Base-by-base conservation (phyloP, 768 basidiomycete species). In the Tylopilus cervinicoccineus region DNA sequence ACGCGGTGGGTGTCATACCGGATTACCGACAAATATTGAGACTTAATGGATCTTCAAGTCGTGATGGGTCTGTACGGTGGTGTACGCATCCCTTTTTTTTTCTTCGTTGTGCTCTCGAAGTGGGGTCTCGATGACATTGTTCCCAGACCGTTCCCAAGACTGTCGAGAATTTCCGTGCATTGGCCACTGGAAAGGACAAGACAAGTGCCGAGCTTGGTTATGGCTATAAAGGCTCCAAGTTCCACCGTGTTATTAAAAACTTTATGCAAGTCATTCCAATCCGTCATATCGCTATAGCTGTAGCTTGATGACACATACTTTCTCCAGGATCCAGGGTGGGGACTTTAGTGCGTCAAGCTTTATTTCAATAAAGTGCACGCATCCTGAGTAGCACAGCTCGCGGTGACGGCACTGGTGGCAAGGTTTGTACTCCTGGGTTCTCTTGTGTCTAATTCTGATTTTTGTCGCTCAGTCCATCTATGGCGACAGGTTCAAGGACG, bases 151-250 rank as follows among this genome's bases (percentile, higher is more conserved):
- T 96, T 38, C 94, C 94, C 46, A 94, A 94, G 73, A 97, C 94
- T 27, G 93, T 76, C 22, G 94, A 93, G 78, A 98, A 98, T 80
- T 98, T 98, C 83, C 86, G 93, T 48, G 91, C 93, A 40, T 78
- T 99, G 57, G 75, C 89, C 12, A 90, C 92, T 31, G 90, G 94
- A 49, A 75, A 82, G 59, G 81, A 78, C 58, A 90, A 86, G 72
- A 76, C 76, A 2, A 65, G 71, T 27, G 62, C 76, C 45, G 80
- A 81, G 16, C 79, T 88, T 40, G 92, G 85, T 16, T 95, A 77
- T 63, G 93, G 94, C 10, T 99, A 93, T 79, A 87, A 95, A 70
- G 93, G 91, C 37, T 93, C 92, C 51, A 85, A 84, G 58, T 99
- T 99, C 83, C 95, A 99, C 72, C 87, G 94, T 64, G 81, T 97